Evolutionary conservation across 345 rosid genomes (phyloP), one percentile per base, ranked within the genome.

Genomic region (Eucalyptus marginata): DNA sequence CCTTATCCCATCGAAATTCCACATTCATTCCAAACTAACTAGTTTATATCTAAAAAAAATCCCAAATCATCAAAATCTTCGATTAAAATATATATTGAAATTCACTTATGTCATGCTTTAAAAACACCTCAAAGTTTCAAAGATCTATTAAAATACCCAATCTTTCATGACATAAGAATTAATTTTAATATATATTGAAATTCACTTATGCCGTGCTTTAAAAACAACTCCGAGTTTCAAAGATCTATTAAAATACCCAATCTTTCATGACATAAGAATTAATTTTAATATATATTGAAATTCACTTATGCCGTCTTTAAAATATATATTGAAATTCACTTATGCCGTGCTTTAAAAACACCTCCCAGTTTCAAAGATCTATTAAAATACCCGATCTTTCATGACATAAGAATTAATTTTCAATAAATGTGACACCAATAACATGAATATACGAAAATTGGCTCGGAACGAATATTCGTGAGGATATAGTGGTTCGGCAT

Each of bases 401-500:
- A 9, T 4, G 13, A 56, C 2, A 8, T 18, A 1, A 56, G 12
- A 56, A 24, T 56, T 22, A 10, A 56, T 22, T 24, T 56, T 22
- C 8, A 0, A 13, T 5, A 62, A 6, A 27, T 3, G 4, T 29
- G 4, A 29, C 16, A 29, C 1, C 6, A 1, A 62, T 6, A 5
- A 52, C 9, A n/a, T n/a, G n/a, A n/a, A n/a, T n/a, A n/a, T n/a
- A 8, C 2, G 8, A 62, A 62, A 62, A 29, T 62, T 62, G 33
- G 8, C n/a, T 13, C 7, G 4, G 31, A 13, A 58, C 7, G 13
- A 58, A 3, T 11, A 1, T 12, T 6, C 43, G 7, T 10, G 2
- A 11, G 13, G 66, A 58, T 6, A 27, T 1, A 58, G 14, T 2
- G 15, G 7, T 25, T 25, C n/a, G n/a, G 7, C 15, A 58, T 10